These are phyloP conservation scores for Fraxinus americana DNA, from an alignment of 257 asterid genomes.

Conservation along the genomic window DNA sequence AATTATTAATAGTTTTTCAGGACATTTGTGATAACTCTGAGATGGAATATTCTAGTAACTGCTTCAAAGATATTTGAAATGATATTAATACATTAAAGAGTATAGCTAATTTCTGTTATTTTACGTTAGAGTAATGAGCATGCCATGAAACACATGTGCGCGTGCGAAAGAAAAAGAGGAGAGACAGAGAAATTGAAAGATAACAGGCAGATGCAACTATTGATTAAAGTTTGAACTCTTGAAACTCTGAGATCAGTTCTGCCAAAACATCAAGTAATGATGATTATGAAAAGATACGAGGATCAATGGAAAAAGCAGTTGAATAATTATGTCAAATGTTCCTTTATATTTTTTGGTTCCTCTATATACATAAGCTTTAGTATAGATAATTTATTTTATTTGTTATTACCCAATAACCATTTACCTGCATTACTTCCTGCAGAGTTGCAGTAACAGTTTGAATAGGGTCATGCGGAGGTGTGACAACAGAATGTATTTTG, in stretches of 20 bases:
- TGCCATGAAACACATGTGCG: background rate
- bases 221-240: background rate
- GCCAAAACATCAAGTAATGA: background rate
- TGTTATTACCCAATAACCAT: conserved; percentile 1
- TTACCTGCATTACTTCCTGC: conserved; percentile 18
- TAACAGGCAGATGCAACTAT: background rate
- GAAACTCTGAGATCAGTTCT: background rate
- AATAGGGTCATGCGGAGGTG: conserved; percentile 49
- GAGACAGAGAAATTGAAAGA: too few species aligned
- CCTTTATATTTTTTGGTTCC: background rate
- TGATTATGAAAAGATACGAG: background rate
- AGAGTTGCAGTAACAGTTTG: conserved; percentile 70
- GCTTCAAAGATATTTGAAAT: background rate
- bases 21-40: background rate
- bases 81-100: too few species aligned
- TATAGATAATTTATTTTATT: background rate
- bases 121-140: background rate
- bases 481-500: conserved; percentile 66
- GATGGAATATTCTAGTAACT: background rate
- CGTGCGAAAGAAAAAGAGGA: background rate
- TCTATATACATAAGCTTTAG: background rate
- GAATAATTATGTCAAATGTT: background rate
- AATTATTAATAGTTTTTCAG: background rate
- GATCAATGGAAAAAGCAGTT: background rate
- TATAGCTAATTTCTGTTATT: background rate